These are phyloP conservation scores for Beta corolliflora DNA, from an alignment of 179 eudicot species.

Conservation along the genomic window DNA sequence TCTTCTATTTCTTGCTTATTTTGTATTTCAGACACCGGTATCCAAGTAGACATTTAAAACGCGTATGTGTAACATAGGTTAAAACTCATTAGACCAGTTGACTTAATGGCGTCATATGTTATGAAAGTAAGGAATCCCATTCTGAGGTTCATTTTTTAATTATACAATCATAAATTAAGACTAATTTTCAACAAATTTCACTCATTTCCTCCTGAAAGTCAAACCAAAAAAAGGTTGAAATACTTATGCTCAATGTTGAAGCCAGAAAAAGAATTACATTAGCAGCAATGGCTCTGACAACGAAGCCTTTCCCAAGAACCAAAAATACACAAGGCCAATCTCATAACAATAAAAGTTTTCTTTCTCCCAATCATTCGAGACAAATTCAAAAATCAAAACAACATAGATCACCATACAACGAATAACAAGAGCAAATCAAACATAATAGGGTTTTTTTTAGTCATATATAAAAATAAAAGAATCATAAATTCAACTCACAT, in stretches of 20 bases:
- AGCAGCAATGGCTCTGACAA: background rate
- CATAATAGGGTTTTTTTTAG: too few relatives aligned
- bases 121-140: background rate
- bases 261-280: background rate
- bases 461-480: background rate
- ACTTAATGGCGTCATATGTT: background rate
- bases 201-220: background rate
- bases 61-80: too few relatives aligned
- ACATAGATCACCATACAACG: too few relatives aligned
- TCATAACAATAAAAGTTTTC: too few relatives aligned
- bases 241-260: background rate
- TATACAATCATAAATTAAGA: too few relatives aligned
- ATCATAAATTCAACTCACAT: conserved; percentile 45
- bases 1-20: too few relatives aligned
- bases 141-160: too few relatives aligned
- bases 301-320: too few relatives aligned
- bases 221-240: background rate
- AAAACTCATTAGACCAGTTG: background rate
- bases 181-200: background rate
- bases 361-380: too few relatives aligned
- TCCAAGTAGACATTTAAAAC: background rate
- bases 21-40: too few relatives aligned
- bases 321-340: background rate
- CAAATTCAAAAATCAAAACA: too few relatives aligned
- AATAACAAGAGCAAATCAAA: too few relatives aligned